Conservation (phyloP, 345 rosid species). For the Eucalyptus sp. region DNA sequence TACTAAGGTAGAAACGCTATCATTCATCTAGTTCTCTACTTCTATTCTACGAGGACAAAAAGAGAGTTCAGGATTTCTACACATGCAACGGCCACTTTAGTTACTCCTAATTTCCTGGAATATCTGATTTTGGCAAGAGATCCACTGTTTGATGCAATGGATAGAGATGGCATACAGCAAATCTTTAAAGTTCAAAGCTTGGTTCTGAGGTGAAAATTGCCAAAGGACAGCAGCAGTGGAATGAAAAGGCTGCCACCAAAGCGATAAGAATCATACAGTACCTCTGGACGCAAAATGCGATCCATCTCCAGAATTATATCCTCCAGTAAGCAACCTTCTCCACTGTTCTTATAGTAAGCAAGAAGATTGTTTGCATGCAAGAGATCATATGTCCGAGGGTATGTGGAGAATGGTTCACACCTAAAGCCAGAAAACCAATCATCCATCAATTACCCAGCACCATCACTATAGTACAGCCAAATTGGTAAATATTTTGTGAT, state of each 20-base stretch:
- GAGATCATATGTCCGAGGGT: slow-evolving; percentile 83
- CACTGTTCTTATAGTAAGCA: slow-evolving; percentile 35
- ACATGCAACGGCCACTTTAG: not conserved
- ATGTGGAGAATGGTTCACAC: slow-evolving; percentile 96
- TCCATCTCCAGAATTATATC: slow-evolving; percentile 94
- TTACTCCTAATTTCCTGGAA: not conserved
- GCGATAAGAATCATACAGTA: slow-evolving; percentile 2
- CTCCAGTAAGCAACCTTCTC: slow-evolving; percentile 64
- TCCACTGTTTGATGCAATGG: not conserved
- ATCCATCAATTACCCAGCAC: not conserved
- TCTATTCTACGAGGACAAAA: not conserved
- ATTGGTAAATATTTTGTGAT: not conserved
- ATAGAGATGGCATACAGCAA: not conserved
- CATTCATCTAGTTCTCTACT: not conserved
- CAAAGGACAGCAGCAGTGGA: not conserved
- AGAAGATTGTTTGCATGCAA: slow-evolving; percentile 67
- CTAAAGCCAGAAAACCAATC: slow-evolving; percentile 14
- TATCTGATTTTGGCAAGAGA: not conserved
- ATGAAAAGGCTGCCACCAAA: not conserved
- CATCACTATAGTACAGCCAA: not conserved
- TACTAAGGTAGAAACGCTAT: not conserved
- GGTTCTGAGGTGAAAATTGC: not conserved
- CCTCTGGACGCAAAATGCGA: slow-evolving; percentile 76
- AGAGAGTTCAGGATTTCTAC: not conserved
- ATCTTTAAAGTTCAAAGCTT: not conserved